Conservation (phyloP, 179 eudicot genomes). For the Actinidia arguta region DNA sequence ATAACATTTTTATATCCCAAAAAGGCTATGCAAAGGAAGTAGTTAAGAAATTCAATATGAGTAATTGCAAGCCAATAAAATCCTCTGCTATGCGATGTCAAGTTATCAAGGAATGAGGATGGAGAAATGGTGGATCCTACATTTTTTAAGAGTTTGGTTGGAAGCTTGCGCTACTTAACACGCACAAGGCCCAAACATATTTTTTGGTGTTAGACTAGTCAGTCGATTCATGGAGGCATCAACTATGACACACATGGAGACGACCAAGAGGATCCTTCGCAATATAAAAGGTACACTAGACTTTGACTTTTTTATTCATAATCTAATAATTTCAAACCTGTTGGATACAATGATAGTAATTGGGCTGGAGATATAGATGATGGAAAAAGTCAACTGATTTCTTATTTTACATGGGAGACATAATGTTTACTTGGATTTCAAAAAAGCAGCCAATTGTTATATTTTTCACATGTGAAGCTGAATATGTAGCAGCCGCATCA, state of each 20-base stretch:
- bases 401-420: not conserved
- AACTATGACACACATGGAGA: no score
- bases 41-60: not conserved
- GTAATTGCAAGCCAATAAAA: not conserved
- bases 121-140: not conserved
- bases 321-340: not conserved
- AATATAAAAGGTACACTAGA: no score
- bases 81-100: not conserved
- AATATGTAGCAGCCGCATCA: not conserved
- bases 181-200: not conserved
- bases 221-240: no score
- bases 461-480: not conserved
- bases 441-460: not conserved
- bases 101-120: not conserved
- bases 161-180: not conserved
- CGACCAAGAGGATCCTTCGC: no score
- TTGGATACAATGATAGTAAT: slow-evolving; percentile 1
- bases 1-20: not conserved
- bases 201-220: no score
- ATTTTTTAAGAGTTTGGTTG: not conserved
- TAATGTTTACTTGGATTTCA: not conserved
- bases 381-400: not conserved
- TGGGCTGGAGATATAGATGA: not conserved
- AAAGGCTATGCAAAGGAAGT: not conserved
- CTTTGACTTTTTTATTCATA: no score